Conservation (phyloP, 805 yeast genomes). For the Yamadazyma olivae region DNA sequence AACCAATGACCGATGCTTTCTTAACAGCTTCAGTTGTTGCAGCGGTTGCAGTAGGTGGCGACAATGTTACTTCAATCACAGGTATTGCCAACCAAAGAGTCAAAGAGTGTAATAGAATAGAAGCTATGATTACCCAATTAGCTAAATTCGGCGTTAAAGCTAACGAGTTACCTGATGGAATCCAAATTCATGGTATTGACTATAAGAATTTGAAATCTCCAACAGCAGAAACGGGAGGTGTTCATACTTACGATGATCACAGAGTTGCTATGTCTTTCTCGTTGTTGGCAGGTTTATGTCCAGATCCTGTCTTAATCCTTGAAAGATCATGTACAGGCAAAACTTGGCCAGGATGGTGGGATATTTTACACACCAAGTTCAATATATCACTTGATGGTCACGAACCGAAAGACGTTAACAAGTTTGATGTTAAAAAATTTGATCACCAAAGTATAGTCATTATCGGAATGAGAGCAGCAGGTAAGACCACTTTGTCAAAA, state of each 20-base stretch:
- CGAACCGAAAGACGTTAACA: conserved; percentile 40
- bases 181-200: conserved; percentile 73
- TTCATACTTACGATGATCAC: conserved; percentile 89
- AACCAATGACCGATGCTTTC: conserved; percentile 99
- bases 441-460: conserved; percentile 62
- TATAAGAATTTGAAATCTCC: conserved; percentile 55
- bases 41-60: conserved; percentile 63
- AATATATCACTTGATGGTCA: conserved; percentile 68
- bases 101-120: conserved; percentile 94
- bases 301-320: conserved; percentile 63
- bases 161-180: conserved; percentile 87
- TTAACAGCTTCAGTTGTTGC: conserved; percentile 96
- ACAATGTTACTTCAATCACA: conserved; percentile 67
- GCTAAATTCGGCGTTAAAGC: conserved; percentile 89
- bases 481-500: conserved; percentile 81
- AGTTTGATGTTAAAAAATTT: conserved; percentile 8
- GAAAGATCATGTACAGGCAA: conserved; percentile 93
- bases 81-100: conserved; percentile 99
- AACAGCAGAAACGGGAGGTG: conserved; percentile 46
- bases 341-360: conserved; percentile 99
- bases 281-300: conserved; percentile 71
- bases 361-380: conserved; percentile 68
- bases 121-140: conserved; percentile 87
- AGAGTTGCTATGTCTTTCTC: conserved; percentile 98
- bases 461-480: conserved; percentile 98